These are phyloP conservation scores for Aspergillus nomiae DNA, from an alignment of 2,329 filamentous ascomycete genomes.

Conservation along the genomic window DNA sequence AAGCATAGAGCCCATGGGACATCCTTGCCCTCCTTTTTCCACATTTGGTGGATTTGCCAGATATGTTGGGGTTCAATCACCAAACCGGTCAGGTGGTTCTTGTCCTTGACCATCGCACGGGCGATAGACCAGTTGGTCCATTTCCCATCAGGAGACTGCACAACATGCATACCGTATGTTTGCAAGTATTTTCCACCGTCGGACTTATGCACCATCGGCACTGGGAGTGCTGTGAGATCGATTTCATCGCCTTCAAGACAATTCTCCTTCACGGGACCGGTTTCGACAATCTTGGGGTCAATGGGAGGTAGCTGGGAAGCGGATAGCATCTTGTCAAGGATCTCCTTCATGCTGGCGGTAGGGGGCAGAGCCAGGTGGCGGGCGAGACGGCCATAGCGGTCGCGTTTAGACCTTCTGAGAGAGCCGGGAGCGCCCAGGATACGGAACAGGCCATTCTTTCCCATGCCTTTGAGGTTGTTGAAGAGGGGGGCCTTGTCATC, in stretches of 20 bases:
- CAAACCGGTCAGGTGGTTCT: constrained; percentile 43
- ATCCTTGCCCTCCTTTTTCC: constrained; percentile 49
- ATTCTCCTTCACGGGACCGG: constrained; percentile 49
- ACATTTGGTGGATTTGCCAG: constrained; percentile 50
- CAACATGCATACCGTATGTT: constrained; percentile 53
- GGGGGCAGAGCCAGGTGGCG: constrained; percentile 46
- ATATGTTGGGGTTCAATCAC: constrained; percentile 52
- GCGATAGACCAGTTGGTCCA: constrained; percentile 50
- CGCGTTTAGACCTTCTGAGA: constrained; percentile 33
- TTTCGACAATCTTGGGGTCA: constrained; percentile 33
- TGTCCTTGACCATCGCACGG: constrained; percentile 51
- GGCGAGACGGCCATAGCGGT: constrained; percentile 47
- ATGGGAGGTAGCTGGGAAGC: constrained; percentile 38
- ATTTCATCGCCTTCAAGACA: constrained; percentile 42
- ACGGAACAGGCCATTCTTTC: constrained; percentile 48
- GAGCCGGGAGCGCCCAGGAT: constrained; percentile 51
- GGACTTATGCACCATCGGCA: constrained; percentile 45
- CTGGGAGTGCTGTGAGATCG: constrained; percentile 47
- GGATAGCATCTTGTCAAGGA: constrained; percentile 46
- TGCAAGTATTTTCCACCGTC: constrained; percentile 56
- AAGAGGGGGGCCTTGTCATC: constrained; percentile 54
- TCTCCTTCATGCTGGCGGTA: constrained; percentile 39
- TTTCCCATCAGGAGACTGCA: constrained; percentile 47
- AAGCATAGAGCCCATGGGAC: constrained; percentile 52
- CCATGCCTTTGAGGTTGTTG: constrained; percentile 52